Base-by-base conservation (phyloP, 192 early-diverging fungal genomes). In the Coemansia sp. region DNA sequence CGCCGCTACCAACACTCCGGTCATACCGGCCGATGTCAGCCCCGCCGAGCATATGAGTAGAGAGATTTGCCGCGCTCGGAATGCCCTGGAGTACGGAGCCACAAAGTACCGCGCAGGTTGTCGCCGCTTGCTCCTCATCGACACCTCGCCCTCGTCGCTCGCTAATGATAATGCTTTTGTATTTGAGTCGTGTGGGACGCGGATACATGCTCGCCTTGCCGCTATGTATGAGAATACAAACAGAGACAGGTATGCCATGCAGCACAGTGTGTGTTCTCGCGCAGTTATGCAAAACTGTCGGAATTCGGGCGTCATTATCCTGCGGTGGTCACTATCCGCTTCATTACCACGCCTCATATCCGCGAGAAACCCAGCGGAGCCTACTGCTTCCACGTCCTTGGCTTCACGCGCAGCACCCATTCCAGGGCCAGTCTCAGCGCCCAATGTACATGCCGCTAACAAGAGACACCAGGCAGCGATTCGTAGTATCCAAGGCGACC, bases 291-390 rank as follows among this genome's bases (percentile, higher is more conserved):
- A 81, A 56, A 81, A 81, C 44, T 56, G 51, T 17, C 73, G 73
- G 59, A 73, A 81, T 41, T 81, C 79, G 19, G 79, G 79, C 60
- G 79, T 81, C 79, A 81, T 81, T 34, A 81, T 75, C 59, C 73
- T 75, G 41, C 79, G 69, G 70, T 81, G 74, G 69, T 81, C 79
- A 68, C 79, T 81, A 6, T 81, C 79, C 1, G 41, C 70, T 33
- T 68, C 79, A 44, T 81, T 81, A 57, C 67, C 50, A 29, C 79
- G 79, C 48, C 75, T 75, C 79, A 81, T 81, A 56, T 75, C 79
- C 8, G 66, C 74, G 45, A 81, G 79, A 62, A 81, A 67, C 35
- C 51, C 51, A 13, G 27, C 27, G 0, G 51, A 31, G 29, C n/a
- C 51, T 5, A 54, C 27, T 4, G 8, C 51, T 8, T 45, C 44